These are phyloP conservation scores for Sanchytrium tribonematis DNA, from an alignment of 371 early-diverging fungal species.

Conservation along the genomic window DNA sequence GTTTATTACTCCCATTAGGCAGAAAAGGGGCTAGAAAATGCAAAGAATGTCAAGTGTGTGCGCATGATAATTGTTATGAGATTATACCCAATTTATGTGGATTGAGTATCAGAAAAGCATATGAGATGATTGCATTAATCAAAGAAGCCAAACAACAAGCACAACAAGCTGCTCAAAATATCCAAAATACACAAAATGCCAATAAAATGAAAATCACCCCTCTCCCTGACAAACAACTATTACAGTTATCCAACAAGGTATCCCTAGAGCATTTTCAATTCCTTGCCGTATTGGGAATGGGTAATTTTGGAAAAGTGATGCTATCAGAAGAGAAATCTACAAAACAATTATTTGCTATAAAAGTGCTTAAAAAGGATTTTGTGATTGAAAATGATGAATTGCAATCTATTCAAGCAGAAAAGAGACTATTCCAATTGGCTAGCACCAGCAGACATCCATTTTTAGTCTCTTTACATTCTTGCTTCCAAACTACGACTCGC, in stretches of 20 bases:
- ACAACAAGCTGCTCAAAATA: slow-evolving; percentile 6
- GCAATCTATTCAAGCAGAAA: slow-evolving; percentile 50
- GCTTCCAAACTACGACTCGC: slow-evolving; percentile 71
- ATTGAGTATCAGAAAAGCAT: slow-evolving; percentile 46
- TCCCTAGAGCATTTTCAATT: slow-evolving; percentile 50
- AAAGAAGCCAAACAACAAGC: slow-evolving; percentile 22
- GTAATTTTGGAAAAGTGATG: slow-evolving; percentile 95
- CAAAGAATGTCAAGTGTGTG: slow-evolving; percentile 33
- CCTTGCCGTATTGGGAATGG: slow-evolving; percentile 74
- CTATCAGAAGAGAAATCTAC: slow-evolving; percentile 58
- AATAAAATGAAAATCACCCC: slow-evolving; percentile 1
- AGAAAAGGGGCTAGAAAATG: slow-evolving; percentile 13
- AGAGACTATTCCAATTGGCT: slow-evolving; percentile 63
- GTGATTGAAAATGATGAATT: slow-evolving; percentile 75
- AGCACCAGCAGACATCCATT: slow-evolving; percentile 72
- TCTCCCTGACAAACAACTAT: no score
- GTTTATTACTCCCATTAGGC: slow-evolving; percentile 65
- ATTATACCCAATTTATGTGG: slow-evolving; percentile 82
- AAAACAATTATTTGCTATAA: slow-evolving; percentile 64
- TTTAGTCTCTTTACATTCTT: slow-evolving; percentile 77
- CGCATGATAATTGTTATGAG: slow-evolving; percentile 52
- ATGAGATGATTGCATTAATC: slow-evolving; percentile 42
- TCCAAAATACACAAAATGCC: slow-evolving; percentile 1
- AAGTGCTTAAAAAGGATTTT: slow-evolving; percentile 83
- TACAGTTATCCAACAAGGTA: slow-evolving; percentile 4